Percentiles rank a stretch among this genome's conserved stretches.
Evolutionary conservation across 805 yeast species (phyloP).

Genomic region (Ogataea parapolymorpha): DNA sequence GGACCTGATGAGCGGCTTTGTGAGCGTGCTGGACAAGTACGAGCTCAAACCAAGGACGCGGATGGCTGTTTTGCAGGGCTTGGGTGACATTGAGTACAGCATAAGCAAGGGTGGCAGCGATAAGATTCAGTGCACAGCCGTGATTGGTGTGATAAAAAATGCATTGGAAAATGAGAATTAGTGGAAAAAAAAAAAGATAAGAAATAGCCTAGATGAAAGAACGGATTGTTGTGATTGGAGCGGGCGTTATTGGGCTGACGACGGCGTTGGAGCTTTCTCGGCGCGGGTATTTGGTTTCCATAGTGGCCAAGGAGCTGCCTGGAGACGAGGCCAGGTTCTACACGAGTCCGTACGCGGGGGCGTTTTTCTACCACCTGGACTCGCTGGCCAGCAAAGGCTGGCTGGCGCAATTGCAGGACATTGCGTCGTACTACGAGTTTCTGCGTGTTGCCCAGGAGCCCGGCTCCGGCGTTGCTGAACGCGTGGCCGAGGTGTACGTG

Average conservation of each 20-base stretch:
- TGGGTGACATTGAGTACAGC: slow-evolving; percentile 88
- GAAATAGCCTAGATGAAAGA: background rate
- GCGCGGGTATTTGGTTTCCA: slow-evolving; percentile 38
- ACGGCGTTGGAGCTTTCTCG: slow-evolving; percentile 47
- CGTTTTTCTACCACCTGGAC: slow-evolving; percentile 45
- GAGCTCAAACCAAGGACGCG: slow-evolving; percentile 64
- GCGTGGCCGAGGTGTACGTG: slow-evolving; percentile 29
- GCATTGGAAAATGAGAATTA: slow-evolving; percentile 50
- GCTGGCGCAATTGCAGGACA: slow-evolving; percentile 34
- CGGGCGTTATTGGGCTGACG: slow-evolving; percentile 59
- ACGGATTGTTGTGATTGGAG: slow-evolving; percentile 29
- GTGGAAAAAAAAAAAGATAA: background rate
- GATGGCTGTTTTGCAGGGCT: slow-evolving; percentile 59
- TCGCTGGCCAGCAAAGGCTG: slow-evolving; percentile 27
- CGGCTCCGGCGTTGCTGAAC: slow-evolving; percentile 39
- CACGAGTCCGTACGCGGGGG: slow-evolving; percentile 52
- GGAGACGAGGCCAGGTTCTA: slow-evolving; percentile 38
- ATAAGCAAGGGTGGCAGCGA: slow-evolving; percentile 92
- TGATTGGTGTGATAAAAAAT: slow-evolving; percentile 77
- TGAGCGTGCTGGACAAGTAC: slow-evolving; percentile 64
- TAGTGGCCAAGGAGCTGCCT: slow-evolving; percentile 44
- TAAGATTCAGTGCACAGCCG: slow-evolving; percentile 83
- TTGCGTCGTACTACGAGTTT: slow-evolving; percentile 36
- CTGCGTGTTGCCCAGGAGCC: slow-evolving; percentile 36
- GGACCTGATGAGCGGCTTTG: slow-evolving; percentile 76